These are phyloP conservation scores for Exophiala viscosa DNA, from an alignment of 2,329 filamentous ascomycete genomes.

Conservation along the genomic window DNA sequence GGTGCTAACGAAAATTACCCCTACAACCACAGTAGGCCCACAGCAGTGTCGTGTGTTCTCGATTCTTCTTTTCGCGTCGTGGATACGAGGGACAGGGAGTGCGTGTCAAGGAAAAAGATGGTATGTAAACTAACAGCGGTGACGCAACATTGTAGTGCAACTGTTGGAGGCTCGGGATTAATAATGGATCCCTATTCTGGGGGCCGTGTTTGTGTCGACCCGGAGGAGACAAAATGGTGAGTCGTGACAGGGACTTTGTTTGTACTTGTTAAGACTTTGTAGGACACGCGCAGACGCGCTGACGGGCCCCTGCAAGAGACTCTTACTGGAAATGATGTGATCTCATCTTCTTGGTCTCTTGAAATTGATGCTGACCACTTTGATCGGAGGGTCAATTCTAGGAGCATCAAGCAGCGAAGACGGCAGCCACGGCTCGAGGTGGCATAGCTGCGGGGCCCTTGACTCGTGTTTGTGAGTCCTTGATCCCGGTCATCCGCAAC, in stretches of 20 bases:
- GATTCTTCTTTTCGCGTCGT: no score
- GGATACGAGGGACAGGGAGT: no score
- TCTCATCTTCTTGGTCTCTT: background rate
- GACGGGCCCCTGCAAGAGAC: constrained; percentile 7
- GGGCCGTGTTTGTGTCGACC: background rate
- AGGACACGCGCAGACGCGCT: background rate
- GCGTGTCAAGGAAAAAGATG: background rate
- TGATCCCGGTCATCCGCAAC: constrained; percentile 12
- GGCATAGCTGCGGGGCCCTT: constrained; percentile 13
- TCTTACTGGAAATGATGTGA: background rate
- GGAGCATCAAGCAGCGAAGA: constrained; percentile 16
- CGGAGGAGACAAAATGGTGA: background rate
- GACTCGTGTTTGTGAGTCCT: background rate
- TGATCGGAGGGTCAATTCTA: constrained; percentile 8
- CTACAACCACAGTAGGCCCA: no score
- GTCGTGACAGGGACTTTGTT: background rate
- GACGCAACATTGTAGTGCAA: constrained; percentile 20
- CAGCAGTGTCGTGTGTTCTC: no score
- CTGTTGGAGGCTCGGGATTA: constrained; percentile 6
- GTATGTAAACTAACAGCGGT: constrained; percentile 1
- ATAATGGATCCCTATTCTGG: constrained; percentile 7
- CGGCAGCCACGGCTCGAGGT: constrained; percentile 14
- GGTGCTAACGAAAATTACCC: no score
- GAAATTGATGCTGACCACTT: background rate
- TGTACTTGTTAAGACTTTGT: constrained; percentile 1